Conservation (phyloP, 1,284 basidiomycete species). For the Fomitopsis palustris region DNA sequence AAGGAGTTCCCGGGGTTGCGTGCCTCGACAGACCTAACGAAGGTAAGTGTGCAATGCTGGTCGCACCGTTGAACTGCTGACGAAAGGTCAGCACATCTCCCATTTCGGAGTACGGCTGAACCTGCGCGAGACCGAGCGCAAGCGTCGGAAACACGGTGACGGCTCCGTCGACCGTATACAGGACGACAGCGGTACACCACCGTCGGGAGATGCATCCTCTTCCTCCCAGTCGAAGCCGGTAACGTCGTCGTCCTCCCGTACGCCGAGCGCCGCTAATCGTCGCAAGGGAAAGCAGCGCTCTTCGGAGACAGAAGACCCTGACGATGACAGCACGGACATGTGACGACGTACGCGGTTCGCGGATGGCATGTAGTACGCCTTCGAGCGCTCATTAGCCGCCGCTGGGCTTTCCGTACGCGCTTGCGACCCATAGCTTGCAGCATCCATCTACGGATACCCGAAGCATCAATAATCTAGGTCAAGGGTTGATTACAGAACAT, state of each 20-base stretch:
- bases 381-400: neutral
- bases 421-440: neutral
- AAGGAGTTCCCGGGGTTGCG: slow-evolving; percentile 76
- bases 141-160: slow-evolving; percentile 6
- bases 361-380: neutral
- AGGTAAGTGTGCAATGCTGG: slow-evolving; percentile 37
- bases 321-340: neutral
- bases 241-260: neutral
- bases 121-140: slow-evolving; percentile 11
- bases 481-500: neutral
- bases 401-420: neutral
- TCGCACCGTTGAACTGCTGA: slow-evolving; percentile 1
- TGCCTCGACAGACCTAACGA: slow-evolving; percentile 72
- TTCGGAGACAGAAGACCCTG: neutral
- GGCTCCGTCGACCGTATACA: neutral
- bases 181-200: neutral
- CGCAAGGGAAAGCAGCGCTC: neutral
- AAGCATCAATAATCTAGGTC: neutral
- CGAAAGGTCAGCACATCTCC: slow-evolving; percentile 7
- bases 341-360: neutral
- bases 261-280: neutral
- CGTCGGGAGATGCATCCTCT: neutral
- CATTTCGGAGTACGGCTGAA: slow-evolving; percentile 8
- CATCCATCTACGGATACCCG: neutral
- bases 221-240: neutral